These are phyloP conservation scores for Eimeria zaria DNA, from an alignment of 169 alveolate species.

Conservation along the genomic window DNA sequence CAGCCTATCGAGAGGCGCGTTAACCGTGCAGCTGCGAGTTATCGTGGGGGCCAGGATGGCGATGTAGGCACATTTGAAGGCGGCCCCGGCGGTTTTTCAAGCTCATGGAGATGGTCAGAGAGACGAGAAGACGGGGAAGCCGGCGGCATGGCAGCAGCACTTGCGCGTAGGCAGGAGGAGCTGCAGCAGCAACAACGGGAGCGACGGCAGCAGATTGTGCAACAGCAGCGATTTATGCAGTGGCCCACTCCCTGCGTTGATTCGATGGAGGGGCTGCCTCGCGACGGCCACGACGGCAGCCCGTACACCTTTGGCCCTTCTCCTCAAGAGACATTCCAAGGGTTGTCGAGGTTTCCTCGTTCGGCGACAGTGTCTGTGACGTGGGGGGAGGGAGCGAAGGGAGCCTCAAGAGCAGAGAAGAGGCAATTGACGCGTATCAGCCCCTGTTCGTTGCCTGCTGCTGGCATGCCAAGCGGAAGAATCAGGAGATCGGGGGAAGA, in stretches of 20 bases:
- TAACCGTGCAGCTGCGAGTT: neutral
- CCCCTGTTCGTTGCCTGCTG: constrained; percentile 49
- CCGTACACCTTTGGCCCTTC: constrained; percentile 31
- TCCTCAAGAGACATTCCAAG: neutral
- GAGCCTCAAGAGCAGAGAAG: neutral
- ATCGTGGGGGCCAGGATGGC: neutral
- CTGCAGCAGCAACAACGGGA: constrained; percentile 62
- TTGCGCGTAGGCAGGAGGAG: constrained; percentile 30
- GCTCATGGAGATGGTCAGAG: neutral
- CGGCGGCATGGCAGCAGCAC: constrained; percentile 51
- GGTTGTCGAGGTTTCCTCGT: neutral
- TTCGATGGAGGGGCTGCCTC: neutral
- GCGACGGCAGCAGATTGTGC: constrained; percentile 58
- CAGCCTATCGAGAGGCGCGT: constrained; percentile 52
- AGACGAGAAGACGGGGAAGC: neutral
- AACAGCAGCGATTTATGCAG: neutral
- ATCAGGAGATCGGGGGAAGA: neutral
- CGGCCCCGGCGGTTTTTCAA: neutral
- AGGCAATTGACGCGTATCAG: constrained; percentile 27
- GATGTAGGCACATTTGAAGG: neutral
- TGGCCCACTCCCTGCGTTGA: neutral
- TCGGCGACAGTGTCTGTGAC: neutral
- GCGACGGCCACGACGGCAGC: neutral
- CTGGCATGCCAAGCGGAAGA: constrained; percentile 67
- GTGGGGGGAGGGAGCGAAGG: neutral